phyloP scores from a whole-genome alignment of 345 rosid genomes.

The Syzygium aqueum region DNA sequence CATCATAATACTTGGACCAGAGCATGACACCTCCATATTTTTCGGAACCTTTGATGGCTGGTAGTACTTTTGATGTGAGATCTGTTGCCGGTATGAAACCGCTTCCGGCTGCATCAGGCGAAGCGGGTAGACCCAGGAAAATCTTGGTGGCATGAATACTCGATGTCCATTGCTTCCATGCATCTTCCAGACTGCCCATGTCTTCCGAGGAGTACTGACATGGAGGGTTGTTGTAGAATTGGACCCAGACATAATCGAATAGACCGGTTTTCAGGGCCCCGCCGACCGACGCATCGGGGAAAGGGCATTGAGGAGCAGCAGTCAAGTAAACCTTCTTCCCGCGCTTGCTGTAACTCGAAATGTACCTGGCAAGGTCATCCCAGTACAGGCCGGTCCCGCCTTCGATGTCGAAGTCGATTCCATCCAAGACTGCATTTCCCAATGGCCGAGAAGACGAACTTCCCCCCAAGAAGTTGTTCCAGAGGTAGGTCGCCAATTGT shows the following conservation, averaged over 20 bases:
- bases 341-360: constrained; percentile 13
- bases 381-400: constrained; percentile 25
- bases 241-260: constrained; percentile 52
- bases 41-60: constrained; percentile 22
- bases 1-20: constrained; percentile 52
- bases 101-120: constrained; percentile 40
- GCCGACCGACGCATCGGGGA: constrained; percentile 39
- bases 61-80: constrained; percentile 30
- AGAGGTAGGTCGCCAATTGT: constrained; percentile 14
- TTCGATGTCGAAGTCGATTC: constrained; percentile 50
- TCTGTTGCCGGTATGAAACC: constrained; percentile 39
- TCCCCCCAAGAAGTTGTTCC: constrained; percentile 15
- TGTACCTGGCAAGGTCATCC: constrained; percentile 33
- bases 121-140: constrained; percentile 55
- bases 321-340: constrained; percentile 45
- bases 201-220: constrained; percentile 35
- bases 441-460: constrained; percentile 25
- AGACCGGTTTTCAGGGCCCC: constrained; percentile 34
- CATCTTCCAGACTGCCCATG: constrained; percentile 17
- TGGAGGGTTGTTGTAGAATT: constrained; percentile 54
- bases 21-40: constrained; percentile 64
- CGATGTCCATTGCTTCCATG: constrained; percentile 53
- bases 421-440: constrained; percentile 44
- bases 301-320: constrained; percentile 66
- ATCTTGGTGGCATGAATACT: constrained; percentile 18